A percentile compares a stretch with the other conserved stretches of the same genome.
These are phyloP conservation scores for Paramecium pentaurelia DNA, from an alignment of 73 alveolate genomes.

Conservation along the genomic window DNA sequence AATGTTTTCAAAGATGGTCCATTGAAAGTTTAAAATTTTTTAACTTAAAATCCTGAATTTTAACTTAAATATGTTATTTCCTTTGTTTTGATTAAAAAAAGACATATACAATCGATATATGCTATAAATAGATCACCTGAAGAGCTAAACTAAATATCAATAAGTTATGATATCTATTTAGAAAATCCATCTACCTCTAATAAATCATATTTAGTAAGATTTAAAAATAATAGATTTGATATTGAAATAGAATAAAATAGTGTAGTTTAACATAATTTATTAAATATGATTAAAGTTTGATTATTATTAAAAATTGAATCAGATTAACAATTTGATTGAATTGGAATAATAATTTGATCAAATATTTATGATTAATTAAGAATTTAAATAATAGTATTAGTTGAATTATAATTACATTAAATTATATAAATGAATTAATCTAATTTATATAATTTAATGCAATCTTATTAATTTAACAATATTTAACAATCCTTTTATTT, in stretches of 20 bases:
- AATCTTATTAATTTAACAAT: background rate
- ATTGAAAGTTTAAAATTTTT: no score
- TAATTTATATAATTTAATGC: background rate
- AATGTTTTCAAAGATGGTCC: background rate
- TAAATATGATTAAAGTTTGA: background rate
- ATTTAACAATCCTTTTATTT: background rate
- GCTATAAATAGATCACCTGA: background rate
- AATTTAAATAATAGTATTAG: background rate
- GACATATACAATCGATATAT: background rate
- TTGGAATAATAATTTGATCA: background rate
- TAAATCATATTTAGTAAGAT: background rate
- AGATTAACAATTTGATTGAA: background rate
- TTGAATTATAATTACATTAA: background rate
- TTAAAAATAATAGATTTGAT: background rate
- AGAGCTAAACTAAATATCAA: background rate
- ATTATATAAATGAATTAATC: background rate
- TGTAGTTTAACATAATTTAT: background rate
- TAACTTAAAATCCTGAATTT: background rate
- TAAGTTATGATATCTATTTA: background rate
- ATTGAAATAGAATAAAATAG: background rate
- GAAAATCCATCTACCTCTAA: background rate
- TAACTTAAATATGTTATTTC: background rate
- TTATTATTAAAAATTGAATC: background rate
- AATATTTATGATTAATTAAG: background rate
- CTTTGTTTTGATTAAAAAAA: background rate